Conservation (phyloP, 1,284 basidiomycete genomes). For the Ustanciosporium gigantosporum region DNA sequence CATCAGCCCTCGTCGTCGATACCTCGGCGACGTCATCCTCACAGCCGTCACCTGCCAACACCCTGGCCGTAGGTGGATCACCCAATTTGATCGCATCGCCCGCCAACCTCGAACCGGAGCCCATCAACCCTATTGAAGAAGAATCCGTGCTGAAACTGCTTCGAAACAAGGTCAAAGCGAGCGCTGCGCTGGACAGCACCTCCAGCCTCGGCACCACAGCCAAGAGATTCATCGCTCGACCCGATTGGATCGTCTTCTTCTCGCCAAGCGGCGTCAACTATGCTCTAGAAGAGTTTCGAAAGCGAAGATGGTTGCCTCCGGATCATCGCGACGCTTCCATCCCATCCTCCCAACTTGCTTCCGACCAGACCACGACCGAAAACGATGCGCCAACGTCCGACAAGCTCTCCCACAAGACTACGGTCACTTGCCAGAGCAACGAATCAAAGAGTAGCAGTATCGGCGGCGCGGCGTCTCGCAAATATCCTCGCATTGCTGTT, state of each 20-base stretch:
- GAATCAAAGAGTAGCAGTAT: background rate
- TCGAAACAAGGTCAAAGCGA: slow-evolving; percentile 13
- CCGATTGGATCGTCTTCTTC: slow-evolving; percentile 59
- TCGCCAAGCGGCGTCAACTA: slow-evolving; percentile 57
- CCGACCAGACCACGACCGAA: background rate
- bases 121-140: slow-evolving; percentile 31
- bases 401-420: slow-evolving; percentile 2
- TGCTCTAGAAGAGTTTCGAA: slow-evolving; percentile 44
- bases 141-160: slow-evolving; percentile 22
- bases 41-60: background rate
- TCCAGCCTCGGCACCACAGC: background rate
- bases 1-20: slow-evolving; percentile 11
- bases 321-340: background rate
- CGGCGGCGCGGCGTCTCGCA: slow-evolving; percentile 5
- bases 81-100: slow-evolving; percentile 21
- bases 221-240: slow-evolving; percentile 16
- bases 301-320: slow-evolving; percentile 45
- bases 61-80: slow-evolving; percentile 13
- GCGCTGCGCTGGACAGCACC: background rate
- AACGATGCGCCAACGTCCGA: no score
- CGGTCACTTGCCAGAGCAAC: slow-evolving; percentile 19
- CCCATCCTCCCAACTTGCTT: background rate
- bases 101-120: slow-evolving; percentile 14
- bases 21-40: background rate
- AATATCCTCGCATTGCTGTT: slow-evolving; percentile 48